Conservation (phyloP, 2,329 filamentous ascomycete genomes). For the Venturia oleaginea region DNA sequence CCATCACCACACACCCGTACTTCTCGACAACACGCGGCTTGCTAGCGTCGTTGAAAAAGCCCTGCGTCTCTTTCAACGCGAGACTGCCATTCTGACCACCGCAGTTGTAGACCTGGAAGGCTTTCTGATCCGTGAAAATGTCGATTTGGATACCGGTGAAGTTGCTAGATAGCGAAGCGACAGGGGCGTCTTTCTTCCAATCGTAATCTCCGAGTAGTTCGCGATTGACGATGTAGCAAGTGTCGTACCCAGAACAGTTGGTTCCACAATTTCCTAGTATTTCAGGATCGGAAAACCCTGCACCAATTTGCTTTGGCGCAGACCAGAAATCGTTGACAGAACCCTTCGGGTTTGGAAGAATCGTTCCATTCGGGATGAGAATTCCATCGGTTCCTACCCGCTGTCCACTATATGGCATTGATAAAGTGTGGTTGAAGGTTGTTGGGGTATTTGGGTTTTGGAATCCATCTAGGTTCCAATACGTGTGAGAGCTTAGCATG, state of each 20-base stretch:
- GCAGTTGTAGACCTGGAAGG: constrained; percentile 84
- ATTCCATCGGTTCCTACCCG: constrained; percentile 55
- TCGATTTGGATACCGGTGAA: constrained; percentile 80
- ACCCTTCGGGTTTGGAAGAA: constrained; percentile 57
- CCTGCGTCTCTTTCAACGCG: constrained; percentile 62
- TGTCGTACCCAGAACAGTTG: constrained; percentile 80
- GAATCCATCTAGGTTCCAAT: constrained; percentile 79
- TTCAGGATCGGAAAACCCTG: constrained; percentile 53
- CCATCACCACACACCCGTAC: constrained; percentile 82
- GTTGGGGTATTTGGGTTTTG: constrained; percentile 59
- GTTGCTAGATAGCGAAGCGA: constrained; percentile 58
- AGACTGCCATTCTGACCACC: constrained; percentile 58
- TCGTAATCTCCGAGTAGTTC: constrained; percentile 38
- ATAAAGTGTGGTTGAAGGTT: constrained; percentile 62
- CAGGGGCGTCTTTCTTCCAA: constrained; percentile 52
- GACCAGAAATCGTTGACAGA: constrained; percentile 79
- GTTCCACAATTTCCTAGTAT: constrained; percentile 67
- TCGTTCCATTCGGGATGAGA: constrained; percentile 43
- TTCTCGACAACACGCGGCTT: constrained; percentile 57
- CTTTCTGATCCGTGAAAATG: constrained; percentile 73
- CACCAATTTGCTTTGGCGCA: constrained; percentile 67
- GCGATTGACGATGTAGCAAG: constrained; percentile 60
- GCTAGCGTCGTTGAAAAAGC: constrained; percentile 43
- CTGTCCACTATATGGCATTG: constrained; percentile 63
- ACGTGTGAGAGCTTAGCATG: constrained; percentile 67